phyloP scores from a whole-genome alignment of 2,329 filamentous ascomycete species.

The Tympanopsis confertula region DNA sequence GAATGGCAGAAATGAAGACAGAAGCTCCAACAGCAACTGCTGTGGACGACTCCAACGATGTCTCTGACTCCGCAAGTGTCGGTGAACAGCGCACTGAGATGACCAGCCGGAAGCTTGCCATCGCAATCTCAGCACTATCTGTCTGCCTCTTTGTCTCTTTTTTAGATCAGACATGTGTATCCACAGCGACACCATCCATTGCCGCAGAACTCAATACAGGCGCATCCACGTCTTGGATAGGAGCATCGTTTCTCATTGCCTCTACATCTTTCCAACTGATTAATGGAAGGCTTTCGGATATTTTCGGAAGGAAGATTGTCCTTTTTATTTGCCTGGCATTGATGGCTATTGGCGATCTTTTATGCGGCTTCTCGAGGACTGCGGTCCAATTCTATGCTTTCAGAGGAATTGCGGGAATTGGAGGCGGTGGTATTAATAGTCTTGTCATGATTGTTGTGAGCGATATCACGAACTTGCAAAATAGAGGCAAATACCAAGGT shows the following conservation, averaged over 20 bases:
- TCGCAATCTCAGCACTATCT: constrained; percentile 15
- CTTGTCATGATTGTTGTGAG: constrained; percentile 23
- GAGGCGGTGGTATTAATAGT: constrained; percentile 19
- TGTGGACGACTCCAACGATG: no score
- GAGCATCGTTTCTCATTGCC: constrained; percentile 23
- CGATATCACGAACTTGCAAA: constrained; percentile 20
- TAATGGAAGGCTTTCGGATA: constrained; percentile 20
- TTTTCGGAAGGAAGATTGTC: constrained; percentile 21
- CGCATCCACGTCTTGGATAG: constrained; percentile 19
- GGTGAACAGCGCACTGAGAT: constrained; percentile 22
- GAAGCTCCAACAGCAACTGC: no score
- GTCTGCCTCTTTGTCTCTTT: constrained; percentile 19
- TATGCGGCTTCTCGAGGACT: constrained; percentile 18
- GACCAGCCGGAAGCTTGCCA: constrained; percentile 16
- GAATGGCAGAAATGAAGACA: constrained; percentile 12
- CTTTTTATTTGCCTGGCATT: constrained; percentile 14
- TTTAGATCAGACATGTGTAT: constrained; percentile 22
- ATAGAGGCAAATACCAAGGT: constrained; percentile 19
- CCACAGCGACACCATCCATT: constrained; percentile 23
- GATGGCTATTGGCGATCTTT: constrained; percentile 15
- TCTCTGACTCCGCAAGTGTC: no score
- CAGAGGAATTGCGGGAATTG: constrained; percentile 19
- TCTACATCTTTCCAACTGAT: constrained; percentile 22
- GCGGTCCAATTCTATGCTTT: constrained; percentile 20
- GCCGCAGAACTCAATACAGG: constrained; percentile 16